Percentiles rank a stretch among this genome's conserved stretches.
These are phyloP conservation scores for Trapa incisa DNA, from an alignment of 345 rosid species.

Conservation along the genomic window DNA sequence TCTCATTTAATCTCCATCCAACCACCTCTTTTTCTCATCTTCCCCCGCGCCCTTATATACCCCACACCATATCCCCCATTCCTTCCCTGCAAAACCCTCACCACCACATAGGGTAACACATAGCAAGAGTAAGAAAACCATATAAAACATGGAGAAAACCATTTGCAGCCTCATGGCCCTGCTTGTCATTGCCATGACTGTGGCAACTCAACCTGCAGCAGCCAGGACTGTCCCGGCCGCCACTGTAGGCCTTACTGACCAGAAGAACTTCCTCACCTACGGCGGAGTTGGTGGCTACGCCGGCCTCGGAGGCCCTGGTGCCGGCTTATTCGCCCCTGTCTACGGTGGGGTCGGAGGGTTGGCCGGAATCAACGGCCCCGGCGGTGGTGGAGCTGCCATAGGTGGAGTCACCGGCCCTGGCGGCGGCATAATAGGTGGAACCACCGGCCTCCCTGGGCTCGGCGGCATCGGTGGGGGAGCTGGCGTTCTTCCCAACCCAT, in stretches of 20 bases:
- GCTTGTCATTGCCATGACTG: conserved; percentile 27
- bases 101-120: not conserved
- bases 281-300: conserved; percentile 53
- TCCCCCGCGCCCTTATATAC: not conserved
- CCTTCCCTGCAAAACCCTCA: not conserved
- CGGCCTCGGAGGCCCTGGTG: conserved; percentile 33
- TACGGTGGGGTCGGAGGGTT: conserved; percentile 40
- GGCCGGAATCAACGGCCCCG: conserved; percentile 37
- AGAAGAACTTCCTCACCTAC: conserved; percentile 53
- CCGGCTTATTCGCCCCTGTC: conserved; percentile 26
- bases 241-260: conserved; percentile 37
- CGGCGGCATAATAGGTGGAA: conserved; percentile 21
- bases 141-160: conserved; percentile 19
- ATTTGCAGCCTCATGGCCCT: conserved; percentile 12
- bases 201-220: conserved; percentile 16
- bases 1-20: conserved; percentile 1
- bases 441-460: conserved; percentile 16
- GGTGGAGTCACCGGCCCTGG: conserved; percentile 21
- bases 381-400: conserved; percentile 13
- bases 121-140: not conserved
- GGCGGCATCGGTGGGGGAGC: conserved; percentile 22
- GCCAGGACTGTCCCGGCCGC: conserved; percentile 29
- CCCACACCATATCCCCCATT: not conserved
- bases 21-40: not conserved
- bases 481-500: conserved; percentile 33